Base-by-base conservation (phyloP, 257 asterid genomes). In the Solanum pinnatisectum region DNA sequence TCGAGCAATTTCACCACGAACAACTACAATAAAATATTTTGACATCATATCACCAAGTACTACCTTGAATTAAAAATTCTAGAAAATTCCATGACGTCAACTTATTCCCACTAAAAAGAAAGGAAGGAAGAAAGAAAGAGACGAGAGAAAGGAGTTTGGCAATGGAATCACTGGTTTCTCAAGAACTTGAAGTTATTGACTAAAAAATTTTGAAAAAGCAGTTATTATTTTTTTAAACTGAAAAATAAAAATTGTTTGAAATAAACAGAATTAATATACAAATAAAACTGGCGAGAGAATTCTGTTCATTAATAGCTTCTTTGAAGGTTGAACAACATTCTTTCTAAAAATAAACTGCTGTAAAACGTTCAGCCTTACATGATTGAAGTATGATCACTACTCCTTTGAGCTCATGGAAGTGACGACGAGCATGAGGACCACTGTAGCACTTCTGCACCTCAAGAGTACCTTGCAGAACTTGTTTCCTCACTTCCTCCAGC, bases 1-100 rank as follows among this genome's bases (percentile, higher is more conserved):
- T 90, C 99, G 91, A 68, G 94, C 96, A 91, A 92, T 95, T 90
- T 96, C 98, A 90, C 98, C 98, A 82, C 98, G 97, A 84, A 93
- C 90, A 94, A 93, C 99, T 95, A 94, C 92, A 92, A 85, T 42
- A 49, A 82, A 82, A 49, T 10, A 32, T 49, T 82, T 82, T 32
- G 86, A 49, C 86, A 49, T 82, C 70, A 49, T 49, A 82, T 11
- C 70, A 46, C 86, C 70, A 82, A 49, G 44, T 49, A 32, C 25
- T 44, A 81, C 40, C 70, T 46, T 32, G 20, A 49, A 49, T 2
- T 46, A 49, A 49, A 2, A 46, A 13, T 49, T 82, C 70, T 33
- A 82, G 42, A 82, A 82, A 16, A 82, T 49, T 82, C 40, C 4
- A 82, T 30, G 86, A 16, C 20, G 2, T 16, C 36, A 30, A 81